Conservation (phyloP, 1,139 yeast genomes). For the Eremothecium cymbalariae region DNA sequence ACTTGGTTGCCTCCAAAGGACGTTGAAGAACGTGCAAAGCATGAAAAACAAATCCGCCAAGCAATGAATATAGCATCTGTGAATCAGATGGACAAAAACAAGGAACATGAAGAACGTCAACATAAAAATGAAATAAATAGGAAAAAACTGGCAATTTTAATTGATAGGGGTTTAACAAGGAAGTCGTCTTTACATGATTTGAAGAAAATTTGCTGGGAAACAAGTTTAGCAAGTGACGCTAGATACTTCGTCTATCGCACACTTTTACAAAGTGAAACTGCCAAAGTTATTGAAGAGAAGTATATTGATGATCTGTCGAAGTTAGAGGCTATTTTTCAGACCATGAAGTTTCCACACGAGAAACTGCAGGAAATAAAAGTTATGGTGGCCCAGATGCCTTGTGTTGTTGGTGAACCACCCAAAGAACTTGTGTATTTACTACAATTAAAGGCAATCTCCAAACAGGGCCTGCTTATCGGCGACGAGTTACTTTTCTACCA, state of each 20-base stretch:
- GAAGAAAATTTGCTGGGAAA: constrained; percentile 37
- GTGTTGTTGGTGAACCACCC: constrained; percentile 13
- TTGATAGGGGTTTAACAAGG: constrained; percentile 28
- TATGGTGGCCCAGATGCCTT: constrained; percentile 20
- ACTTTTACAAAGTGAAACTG: constrained; percentile 25
- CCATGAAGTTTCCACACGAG: constrained; percentile 24
- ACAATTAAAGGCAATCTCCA: constrained; percentile 27
- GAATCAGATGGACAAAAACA: constrained; percentile 29
- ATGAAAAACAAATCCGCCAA: constrained; percentile 38
- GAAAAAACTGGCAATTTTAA: constrained; percentile 27
- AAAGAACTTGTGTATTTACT: constrained; percentile 21
- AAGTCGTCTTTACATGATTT: constrained; percentile 34
- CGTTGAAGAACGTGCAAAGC: constrained; percentile 35
- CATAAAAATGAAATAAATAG: constrained; percentile 33
- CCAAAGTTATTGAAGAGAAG: constrained; percentile 21
- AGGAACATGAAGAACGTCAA: constrained; percentile 28
- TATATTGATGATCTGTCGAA: constrained; percentile 28
- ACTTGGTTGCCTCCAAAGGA: constrained; percentile 46
- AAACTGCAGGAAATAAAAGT: constrained; percentile 29
- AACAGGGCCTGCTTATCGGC: constrained; percentile 27
- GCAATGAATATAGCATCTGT: constrained; percentile 35
- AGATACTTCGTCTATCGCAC: constrained; percentile 32
- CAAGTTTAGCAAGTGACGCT: constrained; percentile 32
- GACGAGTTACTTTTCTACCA: constrained; percentile 29
- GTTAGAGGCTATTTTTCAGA: constrained; percentile 25